A percentile compares a stretch with the other conserved stretches of the same genome.
These are phyloP conservation scores for Gossypium gossypioides DNA, from an alignment of 441 rosid species.

Conservation along the genomic window DNA sequence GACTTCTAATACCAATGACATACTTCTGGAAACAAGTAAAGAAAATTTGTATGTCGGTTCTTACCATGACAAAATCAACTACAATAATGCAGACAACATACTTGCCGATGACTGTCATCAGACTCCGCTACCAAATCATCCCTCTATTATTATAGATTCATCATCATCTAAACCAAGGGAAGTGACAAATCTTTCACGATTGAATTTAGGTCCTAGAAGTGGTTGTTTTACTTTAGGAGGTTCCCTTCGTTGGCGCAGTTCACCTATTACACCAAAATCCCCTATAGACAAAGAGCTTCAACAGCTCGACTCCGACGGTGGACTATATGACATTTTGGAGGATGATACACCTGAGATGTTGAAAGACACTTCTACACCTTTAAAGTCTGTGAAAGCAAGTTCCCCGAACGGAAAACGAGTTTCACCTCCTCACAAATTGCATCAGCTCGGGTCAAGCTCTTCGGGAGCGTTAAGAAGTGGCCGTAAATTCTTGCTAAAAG, in stretches of 20 bases:
- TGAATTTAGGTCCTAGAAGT: slow-evolving; percentile 24
- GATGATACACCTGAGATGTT: slow-evolving; percentile 47
- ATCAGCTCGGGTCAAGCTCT: slow-evolving; percentile 27
- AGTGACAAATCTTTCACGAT: slow-evolving; percentile 18
- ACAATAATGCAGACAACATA: slow-evolving; percentile 18
- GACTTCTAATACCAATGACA: slow-evolving; percentile 17
- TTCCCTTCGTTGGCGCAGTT: slow-evolving; percentile 29
- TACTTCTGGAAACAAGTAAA: slow-evolving; percentile 21
- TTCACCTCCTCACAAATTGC: slow-evolving; percentile 37
- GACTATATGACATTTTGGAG: slow-evolving; percentile 21
- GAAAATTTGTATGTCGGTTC: slow-evolving; percentile 19
- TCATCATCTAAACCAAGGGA: slow-evolving; percentile 29
- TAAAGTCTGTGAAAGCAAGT: slow-evolving; percentile 32
- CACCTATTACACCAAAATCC: slow-evolving; percentile 33
- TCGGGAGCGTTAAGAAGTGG: slow-evolving; percentile 40
- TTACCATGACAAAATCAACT: slow-evolving; percentile 18
- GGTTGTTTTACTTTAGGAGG: slow-evolving; percentile 19
- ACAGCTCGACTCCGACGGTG: slow-evolving; percentile 17
- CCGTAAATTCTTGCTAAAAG: slow-evolving; percentile 45
- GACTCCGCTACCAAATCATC: slow-evolving; percentile 22
- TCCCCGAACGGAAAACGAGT: slow-evolving; percentile 50
- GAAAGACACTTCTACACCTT: slow-evolving; percentile 28
- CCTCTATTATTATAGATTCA: slow-evolving; percentile 12
- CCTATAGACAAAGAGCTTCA: slow-evolving; percentile 20
- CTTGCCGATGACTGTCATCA: slow-evolving; percentile 27